Evolutionary conservation across 2,329 filamentous ascomycete genomes (phyloP).

Genomic region (Aspergillus phoenicis): DNA sequence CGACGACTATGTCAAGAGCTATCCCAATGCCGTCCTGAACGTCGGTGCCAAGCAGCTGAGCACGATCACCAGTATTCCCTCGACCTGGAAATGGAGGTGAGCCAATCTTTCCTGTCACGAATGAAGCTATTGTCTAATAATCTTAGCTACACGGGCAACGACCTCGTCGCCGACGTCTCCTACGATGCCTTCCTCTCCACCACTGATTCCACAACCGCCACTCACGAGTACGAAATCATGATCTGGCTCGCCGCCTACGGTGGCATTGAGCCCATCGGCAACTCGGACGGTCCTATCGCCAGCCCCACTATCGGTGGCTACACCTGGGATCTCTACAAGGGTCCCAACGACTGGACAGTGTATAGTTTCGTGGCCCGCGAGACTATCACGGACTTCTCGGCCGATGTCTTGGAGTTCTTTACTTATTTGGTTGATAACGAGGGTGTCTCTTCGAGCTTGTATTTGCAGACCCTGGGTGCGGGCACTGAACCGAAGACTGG

Average conservation of each 20-base stretch:
- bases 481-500: conserved; percentile 61
- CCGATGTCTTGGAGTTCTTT: conserved; percentile 58
- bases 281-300: conserved; percentile 52
- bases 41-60: conserved; percentile 12
- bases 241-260: conserved; percentile 60
- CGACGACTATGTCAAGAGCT: conserved; percentile 43
- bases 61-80: conserved; percentile 38
- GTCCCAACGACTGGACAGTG: conserved; percentile 59
- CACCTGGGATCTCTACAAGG: conserved; percentile 58
- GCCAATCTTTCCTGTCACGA: not conserved
- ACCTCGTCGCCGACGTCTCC: conserved; percentile 57
- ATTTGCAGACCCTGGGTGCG: conserved; percentile 53
- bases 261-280: conserved; percentile 58
- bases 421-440: conserved; percentile 54
- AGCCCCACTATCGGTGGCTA: conserved; percentile 54
- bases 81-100: conserved; percentile 45
- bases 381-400: conserved; percentile 53
- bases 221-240: conserved; percentile 60
- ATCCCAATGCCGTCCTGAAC: conserved; percentile 26
- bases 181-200: conserved; percentile 57
- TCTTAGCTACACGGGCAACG: conserved; percentile 46
- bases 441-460: conserved; percentile 51
- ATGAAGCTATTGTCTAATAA: not conserved
- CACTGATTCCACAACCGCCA: conserved; percentile 42
- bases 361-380: conserved; percentile 56